Conservation (phyloP, 768 basidiomycete genomes). For the Boletales sp. region DNA sequence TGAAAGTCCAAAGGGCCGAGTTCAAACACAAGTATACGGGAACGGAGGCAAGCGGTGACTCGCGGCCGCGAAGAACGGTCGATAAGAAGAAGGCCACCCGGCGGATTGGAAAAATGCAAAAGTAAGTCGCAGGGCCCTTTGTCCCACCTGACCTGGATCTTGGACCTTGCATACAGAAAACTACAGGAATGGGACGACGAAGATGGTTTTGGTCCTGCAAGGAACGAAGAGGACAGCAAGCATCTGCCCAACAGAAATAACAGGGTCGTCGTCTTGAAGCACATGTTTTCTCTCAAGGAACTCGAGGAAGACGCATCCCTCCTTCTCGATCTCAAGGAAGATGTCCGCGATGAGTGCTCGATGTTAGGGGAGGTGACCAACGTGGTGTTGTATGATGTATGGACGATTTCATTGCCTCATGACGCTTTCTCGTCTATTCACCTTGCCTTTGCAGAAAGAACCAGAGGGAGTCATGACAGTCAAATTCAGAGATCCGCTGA, state of each 20-base stretch:
- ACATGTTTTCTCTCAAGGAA: slow-evolving; percentile 90
- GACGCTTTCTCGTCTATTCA: slow-evolving; percentile 2
- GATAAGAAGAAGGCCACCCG: slow-evolving; percentile 76
- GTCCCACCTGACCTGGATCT: background rate
- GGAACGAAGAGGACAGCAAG: slow-evolving; percentile 51
- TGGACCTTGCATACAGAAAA: slow-evolving; percentile 56
- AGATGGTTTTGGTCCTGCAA: slow-evolving; percentile 80
- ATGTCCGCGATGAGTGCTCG: slow-evolving; percentile 92
- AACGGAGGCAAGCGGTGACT: slow-evolving; percentile 37
- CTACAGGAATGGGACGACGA: slow-evolving; percentile 92
- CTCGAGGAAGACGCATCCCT: slow-evolving; percentile 82
- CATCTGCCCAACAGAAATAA: slow-evolving; percentile 49
- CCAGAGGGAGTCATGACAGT: slow-evolving; percentile 93
- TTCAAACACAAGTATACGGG: slow-evolving; percentile 65
- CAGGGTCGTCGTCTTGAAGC: slow-evolving; percentile 88
- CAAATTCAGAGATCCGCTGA: slow-evolving; percentile 89
- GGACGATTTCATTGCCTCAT: slow-evolving; percentile 26
- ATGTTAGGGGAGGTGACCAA: slow-evolving; percentile 93
- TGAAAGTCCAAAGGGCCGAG: slow-evolving; percentile 74
- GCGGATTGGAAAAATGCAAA: slow-evolving; percentile 84
- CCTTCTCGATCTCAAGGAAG: slow-evolving; percentile 91
- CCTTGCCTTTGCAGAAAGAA: slow-evolving; percentile 62
- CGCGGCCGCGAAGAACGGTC: slow-evolving; percentile 56
- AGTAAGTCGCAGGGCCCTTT: slow-evolving; percentile 40
- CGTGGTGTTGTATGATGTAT: slow-evolving; percentile 90